phyloP scores from a whole-genome alignment of 768 basidiomycete species.

The Rhizopogon roseolus region DNA sequence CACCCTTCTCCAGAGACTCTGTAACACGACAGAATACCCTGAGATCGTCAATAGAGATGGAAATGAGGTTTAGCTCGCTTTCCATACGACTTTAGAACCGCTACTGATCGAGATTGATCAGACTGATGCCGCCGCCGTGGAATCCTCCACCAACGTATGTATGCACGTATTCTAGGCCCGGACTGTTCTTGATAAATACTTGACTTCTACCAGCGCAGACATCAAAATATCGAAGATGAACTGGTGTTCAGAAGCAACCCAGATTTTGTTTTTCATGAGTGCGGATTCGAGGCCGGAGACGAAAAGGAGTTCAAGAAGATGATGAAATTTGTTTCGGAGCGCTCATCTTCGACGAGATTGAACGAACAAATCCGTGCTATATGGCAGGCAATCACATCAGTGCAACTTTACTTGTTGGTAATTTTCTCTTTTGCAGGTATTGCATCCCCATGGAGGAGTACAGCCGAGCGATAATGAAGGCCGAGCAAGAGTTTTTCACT shows the following conservation, averaged over 20 bases:
- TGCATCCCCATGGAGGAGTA: neutral
- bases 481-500: neutral
- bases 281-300: neutral
- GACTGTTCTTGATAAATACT: constrained; percentile 12
- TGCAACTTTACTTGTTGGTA: too few relatives aligned
- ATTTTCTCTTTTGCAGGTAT: neutral
- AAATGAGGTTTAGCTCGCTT: neutral
- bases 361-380: neutral
- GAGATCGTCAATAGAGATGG: neutral
- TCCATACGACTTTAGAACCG: neutral
- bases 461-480: neutral
- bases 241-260: constrained; percentile 24
- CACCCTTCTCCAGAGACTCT: neutral
- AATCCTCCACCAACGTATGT: neutral
- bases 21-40: neutral
- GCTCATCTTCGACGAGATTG: neutral
- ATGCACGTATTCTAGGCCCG: neutral
- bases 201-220: constrained; percentile 13
- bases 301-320: neutral
- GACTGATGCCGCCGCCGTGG: neutral
- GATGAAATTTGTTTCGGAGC: neutral
- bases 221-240: constrained; percentile 25
- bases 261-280: constrained; percentile 31
- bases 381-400: neutral
- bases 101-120: neutral